A percentile compares a stretch with the other conserved stretches of the same genome.
phyloP scores from a whole-genome alignment of 1,284 basidiomycete species.

The Microbotryomycetes sp. region DNA sequence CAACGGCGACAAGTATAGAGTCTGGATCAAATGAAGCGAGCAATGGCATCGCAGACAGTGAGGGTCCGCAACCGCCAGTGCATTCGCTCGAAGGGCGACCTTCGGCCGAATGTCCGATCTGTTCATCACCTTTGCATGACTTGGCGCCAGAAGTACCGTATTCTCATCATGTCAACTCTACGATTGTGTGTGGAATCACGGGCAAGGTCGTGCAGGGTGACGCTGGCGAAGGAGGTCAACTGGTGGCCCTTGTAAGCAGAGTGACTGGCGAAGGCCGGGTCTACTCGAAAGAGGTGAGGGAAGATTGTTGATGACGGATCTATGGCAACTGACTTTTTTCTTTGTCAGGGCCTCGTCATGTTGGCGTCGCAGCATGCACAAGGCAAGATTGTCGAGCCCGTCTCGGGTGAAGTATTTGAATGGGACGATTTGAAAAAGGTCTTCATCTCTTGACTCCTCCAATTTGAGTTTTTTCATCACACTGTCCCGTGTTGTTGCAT shows the following conservation, averaged over 20 bases:
- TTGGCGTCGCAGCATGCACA: constrained; percentile 66
- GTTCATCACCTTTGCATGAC: constrained; percentile 58
- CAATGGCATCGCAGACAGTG: neutral
- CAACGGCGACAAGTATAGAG: neutral
- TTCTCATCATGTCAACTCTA: constrained; percentile 90
- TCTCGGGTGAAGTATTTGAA: constrained; percentile 58
- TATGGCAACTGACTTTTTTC: neutral
- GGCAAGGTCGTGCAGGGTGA: constrained; percentile 92
- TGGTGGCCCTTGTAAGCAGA: constrained; percentile 50
- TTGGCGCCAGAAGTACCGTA: constrained; percentile 81
- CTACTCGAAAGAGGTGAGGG: constrained; percentile 78
- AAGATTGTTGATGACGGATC: neutral
- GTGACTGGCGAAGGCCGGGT: constrained; percentile 78
- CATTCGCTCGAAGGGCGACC: constrained; percentile 29
- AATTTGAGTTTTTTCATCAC: neutral
- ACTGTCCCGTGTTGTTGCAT: constrained; percentile 3
- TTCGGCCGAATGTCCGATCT: constrained; percentile 78
- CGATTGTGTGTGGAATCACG: constrained; percentile 81
- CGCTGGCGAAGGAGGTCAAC: constrained; percentile 25
- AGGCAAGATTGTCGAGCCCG: constrained; percentile 70
- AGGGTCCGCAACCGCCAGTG: neutral
- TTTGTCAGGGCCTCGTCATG: constrained; percentile 63
- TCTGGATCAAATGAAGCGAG: neutral
- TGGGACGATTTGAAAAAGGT: constrained; percentile 71
- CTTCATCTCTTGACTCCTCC: constrained; percentile 57